phyloP scores from a whole-genome alignment of 2,329 filamentous ascomycete genomes.

The Aurifilum marmelostoma region DNA sequence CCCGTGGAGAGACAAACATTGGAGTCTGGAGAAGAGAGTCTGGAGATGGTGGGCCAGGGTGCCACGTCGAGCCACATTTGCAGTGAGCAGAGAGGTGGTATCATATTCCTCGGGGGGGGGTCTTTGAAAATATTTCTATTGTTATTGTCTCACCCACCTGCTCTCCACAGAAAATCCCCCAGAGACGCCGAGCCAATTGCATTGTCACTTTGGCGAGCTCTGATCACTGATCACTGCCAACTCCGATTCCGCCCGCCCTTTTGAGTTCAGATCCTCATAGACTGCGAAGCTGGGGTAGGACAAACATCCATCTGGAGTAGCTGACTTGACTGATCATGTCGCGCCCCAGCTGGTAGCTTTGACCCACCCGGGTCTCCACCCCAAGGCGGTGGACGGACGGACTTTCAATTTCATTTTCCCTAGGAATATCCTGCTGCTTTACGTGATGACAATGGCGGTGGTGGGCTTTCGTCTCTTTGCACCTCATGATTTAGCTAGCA shows the following conservation, averaged over 20 bases:
- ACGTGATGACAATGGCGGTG: too few relatives aligned
- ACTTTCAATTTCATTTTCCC: too few relatives aligned
- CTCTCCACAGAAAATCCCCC: slow-evolving; percentile 15
- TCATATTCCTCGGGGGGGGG: neutral
- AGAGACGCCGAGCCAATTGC: slow-evolving; percentile 19
- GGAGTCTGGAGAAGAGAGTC: slow-evolving; percentile 19
- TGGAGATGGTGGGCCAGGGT: slow-evolving; percentile 19
- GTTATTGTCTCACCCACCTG: neutral
- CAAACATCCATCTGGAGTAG: too few relatives aligned
- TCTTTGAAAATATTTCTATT: neutral
- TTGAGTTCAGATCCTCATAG: neutral
- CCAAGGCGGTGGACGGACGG: too few relatives aligned
- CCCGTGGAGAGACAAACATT: slow-evolving; percentile 22
- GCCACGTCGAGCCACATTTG: slow-evolving; percentile 7
- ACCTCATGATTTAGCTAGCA: too few relatives aligned
- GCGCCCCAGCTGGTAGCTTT: too few relatives aligned
- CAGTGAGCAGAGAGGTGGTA: neutral
- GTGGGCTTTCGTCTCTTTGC: too few relatives aligned
- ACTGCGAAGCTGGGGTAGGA: too few relatives aligned
- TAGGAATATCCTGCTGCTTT: too few relatives aligned
- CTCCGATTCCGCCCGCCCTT: neutral
- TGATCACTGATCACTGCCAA: slow-evolving; percentile 21
- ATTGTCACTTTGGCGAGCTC: neutral
- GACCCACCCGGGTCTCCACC: too few relatives aligned
- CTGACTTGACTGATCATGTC: too few relatives aligned